phyloP scores from a whole-genome alignment of 768 basidiomycete genomes.

The Brasilioporus rufonigricans region DNA sequence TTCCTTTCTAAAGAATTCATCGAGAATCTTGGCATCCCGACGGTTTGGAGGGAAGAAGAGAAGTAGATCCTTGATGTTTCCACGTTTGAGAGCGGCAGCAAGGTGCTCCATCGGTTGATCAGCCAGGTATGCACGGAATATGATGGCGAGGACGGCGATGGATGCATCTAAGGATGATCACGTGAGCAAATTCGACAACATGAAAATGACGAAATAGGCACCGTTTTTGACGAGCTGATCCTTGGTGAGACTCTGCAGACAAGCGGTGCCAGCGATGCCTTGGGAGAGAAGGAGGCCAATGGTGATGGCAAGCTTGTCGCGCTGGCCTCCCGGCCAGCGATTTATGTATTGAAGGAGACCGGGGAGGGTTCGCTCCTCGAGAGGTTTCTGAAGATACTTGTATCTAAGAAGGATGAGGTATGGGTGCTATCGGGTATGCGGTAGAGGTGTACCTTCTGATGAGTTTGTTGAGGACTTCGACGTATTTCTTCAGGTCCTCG shows the following conservation, averaged over 20 bases:
- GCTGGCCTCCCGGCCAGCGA: constrained; percentile 74
- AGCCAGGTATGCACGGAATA: constrained; percentile 79
- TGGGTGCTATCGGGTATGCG: constrained; percentile 1
- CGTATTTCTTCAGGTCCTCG: constrained; percentile 88
- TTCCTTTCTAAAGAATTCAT: constrained; percentile 84
- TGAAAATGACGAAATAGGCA: constrained; percentile 28
- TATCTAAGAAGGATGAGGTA: constrained; percentile 53
- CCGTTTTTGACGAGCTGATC: constrained; percentile 97
- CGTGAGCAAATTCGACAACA: background rate
- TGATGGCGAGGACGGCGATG: constrained; percentile 66
- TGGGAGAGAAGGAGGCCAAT: constrained; percentile 82
- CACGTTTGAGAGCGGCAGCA: constrained; percentile 74
- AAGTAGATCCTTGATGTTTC: constrained; percentile 81
- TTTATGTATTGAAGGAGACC: constrained; percentile 85
- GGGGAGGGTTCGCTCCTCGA: constrained; percentile 83
- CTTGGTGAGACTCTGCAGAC: constrained; percentile 80
- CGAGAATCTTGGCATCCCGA: constrained; percentile 68
- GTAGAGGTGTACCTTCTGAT: constrained; percentile 71
- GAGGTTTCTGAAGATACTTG: constrained; percentile 97
- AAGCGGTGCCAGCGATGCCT: constrained; percentile 74
- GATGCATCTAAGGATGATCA: constrained; percentile 59
- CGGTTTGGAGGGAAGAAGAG: constrained; percentile 86
- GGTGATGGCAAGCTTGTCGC: constrained; percentile 81
- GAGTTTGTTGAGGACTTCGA: constrained; percentile 93
- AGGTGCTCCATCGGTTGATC: constrained; percentile 92